Base-by-base conservation (phyloP, 2,329 filamentous ascomycete species). In the Ilyonectria robusta region DNA sequence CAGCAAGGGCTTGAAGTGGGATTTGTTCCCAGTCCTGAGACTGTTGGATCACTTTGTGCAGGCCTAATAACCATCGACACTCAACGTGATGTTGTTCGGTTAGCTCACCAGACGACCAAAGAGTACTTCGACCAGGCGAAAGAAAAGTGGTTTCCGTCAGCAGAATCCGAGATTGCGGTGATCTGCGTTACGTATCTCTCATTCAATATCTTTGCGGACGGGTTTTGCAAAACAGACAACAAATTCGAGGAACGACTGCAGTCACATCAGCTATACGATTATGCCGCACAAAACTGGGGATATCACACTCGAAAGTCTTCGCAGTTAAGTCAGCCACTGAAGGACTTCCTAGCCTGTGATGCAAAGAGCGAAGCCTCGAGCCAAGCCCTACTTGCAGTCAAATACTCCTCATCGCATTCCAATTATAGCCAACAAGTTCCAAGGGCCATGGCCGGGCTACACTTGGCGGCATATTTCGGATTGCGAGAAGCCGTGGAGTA, bases 81-180 rank as follows among this genome's bases (percentile, higher is more conserved):
- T 23, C 2, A 26, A 47, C 6, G 44, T 11, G 23, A 11, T 7
- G 23, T 47, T 19, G 23, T 47, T 15, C 44, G 44, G 7, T 26
- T 47, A 13, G 44, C 23, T 5, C 44, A 47, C 44, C 23, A 23
- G 10, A 47, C 44, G 5, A 62, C 60, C 8, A 44, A 62, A 17
- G 53, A 62, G 15, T 62, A 57, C 33, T 62, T 62, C 33, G 53
- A 48, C 1, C 21, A 17, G 19, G 57, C 51, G 4, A 33, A 47
- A 23, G 13, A 26, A 6, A 3, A 29, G 15, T 62, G 60, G 60
- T 62, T 62, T n/a, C 60, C 60, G 23, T 7, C 50, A 9, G 53
- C 60, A 13, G 60, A 62, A 44, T 23, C 35, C 19, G 8, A 62
- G 11, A 56, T 62, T 21, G 50, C 51, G 2, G 21, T 26, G 7